phyloP scores from a whole-genome alignment of 2,329 filamentous ascomycete genomes.

The Beauveria scarabaeidicola region DNA sequence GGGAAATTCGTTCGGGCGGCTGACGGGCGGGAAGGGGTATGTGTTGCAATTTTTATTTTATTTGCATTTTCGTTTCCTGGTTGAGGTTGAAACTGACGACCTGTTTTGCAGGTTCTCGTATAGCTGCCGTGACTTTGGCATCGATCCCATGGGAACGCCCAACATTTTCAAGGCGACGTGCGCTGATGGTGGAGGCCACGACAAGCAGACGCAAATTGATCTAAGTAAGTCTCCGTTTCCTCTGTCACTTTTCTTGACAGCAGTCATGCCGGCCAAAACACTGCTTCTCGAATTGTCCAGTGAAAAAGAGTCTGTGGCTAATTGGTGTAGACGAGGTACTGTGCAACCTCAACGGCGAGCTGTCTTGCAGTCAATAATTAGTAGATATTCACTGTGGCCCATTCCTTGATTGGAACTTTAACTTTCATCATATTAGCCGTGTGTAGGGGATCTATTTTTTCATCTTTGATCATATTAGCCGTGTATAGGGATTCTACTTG shows the following conservation, averaged over 20 bases:
- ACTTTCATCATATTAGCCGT: background rate
- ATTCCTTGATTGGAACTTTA: background rate
- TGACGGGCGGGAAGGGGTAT: background rate
- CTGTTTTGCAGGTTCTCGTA: background rate
- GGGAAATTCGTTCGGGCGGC: background rate
- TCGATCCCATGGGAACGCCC: background rate
- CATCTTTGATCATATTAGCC: conserved; percentile 3
- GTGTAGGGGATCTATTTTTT: background rate
- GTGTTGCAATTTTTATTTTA: background rate
- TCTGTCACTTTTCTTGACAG: background rate
- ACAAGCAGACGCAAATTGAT: background rate
- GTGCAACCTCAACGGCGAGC: background rate
- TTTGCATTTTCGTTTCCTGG: background rate
- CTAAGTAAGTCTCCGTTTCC: background rate
- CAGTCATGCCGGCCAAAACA: no score
- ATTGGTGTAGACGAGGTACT: background rate
- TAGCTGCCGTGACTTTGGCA: conserved; percentile 5
- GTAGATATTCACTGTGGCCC: background rate
- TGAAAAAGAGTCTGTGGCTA: background rate
- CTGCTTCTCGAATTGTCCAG: no score
- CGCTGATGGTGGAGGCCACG: background rate
- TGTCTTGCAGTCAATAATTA: background rate
- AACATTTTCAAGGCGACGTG: conserved; percentile 1
- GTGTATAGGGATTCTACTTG: background rate
- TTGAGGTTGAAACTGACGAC: background rate